These are phyloP conservation scores for Amborella trichopoda DNA, from an alignment of 164 flowering plant genomes.

Conservation along the genomic window DNA sequence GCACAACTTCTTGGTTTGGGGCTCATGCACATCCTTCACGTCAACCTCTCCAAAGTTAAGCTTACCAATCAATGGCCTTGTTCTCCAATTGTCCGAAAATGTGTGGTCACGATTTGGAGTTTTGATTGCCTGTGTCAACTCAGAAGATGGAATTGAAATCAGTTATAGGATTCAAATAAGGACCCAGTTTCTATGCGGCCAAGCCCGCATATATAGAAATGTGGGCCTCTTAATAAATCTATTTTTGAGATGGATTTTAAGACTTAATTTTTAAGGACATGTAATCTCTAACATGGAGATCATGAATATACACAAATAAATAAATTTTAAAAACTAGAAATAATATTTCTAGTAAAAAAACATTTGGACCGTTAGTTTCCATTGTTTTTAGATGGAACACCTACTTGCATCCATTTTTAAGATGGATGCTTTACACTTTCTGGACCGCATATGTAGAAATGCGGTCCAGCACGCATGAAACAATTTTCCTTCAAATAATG, in stretches of 20 bases:
- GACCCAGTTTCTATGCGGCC: too few relatives aligned
- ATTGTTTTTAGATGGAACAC: too few relatives aligned
- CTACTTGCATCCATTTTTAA: too few relatives aligned
- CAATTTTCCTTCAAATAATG: too few relatives aligned
- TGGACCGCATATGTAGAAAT: too few relatives aligned
- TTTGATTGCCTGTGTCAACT: conserved; percentile 47
- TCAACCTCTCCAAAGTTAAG: background rate
- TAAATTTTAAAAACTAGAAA: background rate
- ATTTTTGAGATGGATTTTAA: background rate
- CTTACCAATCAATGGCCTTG: conserved; percentile 13
- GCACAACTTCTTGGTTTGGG: background rate
- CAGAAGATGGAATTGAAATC: background rate
- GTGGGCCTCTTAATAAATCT: background rate
- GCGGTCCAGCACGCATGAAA: too few relatives aligned
- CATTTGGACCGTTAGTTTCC: too few relatives aligned
- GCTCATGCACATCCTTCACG: background rate
- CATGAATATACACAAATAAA: background rate
- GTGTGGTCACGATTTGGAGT: conserved; percentile 56
- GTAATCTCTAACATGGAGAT: too few relatives aligned
- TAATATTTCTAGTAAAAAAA: background rate
- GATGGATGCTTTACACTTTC: too few relatives aligned
- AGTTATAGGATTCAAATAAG: background rate
- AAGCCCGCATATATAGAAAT: background rate
- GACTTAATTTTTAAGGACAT: background rate
- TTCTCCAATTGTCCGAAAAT: conserved; percentile 57